A percentile compares a stretch with the other conserved stretches of the same genome.
phyloP scores from a whole-genome alignment of 176 grass and related monocot species.

The Zoysia pacifica region DNA sequence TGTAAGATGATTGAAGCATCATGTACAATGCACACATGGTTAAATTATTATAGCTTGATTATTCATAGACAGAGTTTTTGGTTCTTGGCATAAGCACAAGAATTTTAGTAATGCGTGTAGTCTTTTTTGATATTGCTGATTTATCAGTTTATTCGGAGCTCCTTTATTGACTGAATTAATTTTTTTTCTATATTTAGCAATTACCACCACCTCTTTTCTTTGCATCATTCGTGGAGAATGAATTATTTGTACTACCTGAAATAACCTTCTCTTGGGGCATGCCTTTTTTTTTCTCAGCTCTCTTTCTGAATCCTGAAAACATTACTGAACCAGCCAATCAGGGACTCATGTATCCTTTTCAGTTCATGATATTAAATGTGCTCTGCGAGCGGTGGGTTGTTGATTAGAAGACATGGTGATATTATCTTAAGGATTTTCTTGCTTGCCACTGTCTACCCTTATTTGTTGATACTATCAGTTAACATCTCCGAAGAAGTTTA shows the following conservation, averaged over 20 bases:
- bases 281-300: neutral
- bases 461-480: neutral
- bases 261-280: conserved; percentile 1
- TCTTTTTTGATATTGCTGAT: neutral
- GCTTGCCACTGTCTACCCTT: neutral
- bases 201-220: neutral
- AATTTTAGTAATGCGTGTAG: neutral
- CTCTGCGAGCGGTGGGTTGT: conserved; percentile 33
- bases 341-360: neutral
- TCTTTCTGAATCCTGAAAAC: neutral
- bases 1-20: neutral
- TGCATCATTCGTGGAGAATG: neutral
- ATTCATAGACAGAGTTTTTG: neutral
- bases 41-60: conserved; percentile 7
- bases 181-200: neutral
- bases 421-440: conserved; percentile 28
- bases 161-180: neutral
- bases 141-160: neutral
- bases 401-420: conserved; percentile 31
- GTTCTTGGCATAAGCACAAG: neutral
- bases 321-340: neutral
- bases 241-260: neutral
- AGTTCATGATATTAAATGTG: neutral
- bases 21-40: neutral
- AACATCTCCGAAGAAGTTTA: no score